phyloP scores from a whole-genome alignment of 192 early-diverging fungal genomes.

The Rhizophlyctis rosea region DNA sequence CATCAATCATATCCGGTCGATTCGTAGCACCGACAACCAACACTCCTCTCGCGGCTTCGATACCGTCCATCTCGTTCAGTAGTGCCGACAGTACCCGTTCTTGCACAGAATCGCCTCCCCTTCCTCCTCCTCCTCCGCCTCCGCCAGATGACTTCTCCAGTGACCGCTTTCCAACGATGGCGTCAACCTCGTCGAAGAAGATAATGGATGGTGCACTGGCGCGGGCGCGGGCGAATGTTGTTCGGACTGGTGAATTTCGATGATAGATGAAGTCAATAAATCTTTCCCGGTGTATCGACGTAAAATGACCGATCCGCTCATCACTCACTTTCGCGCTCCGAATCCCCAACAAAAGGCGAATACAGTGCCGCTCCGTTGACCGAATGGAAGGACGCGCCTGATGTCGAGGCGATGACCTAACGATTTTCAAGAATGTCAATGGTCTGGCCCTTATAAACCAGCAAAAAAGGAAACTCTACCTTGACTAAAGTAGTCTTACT shows the following conservation, averaged over 20 bases:
- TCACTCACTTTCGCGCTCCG: slow-evolving; percentile 67
- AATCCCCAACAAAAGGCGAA: slow-evolving; percentile 81
- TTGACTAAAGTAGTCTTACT: slow-evolving; percentile 95
- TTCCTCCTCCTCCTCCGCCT: slow-evolving; percentile 36
- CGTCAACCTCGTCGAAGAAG: slow-evolving; percentile 97
- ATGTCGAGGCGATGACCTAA: slow-evolving; percentile 73
- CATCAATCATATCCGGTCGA: slow-evolving; percentile 81
- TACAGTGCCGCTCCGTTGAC: slow-evolving; percentile 78
- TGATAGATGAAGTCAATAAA: not conserved
- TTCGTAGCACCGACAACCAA: slow-evolving; percentile 91
- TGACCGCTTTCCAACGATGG: slow-evolving; percentile 86
- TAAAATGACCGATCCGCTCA: too few relatives aligned
- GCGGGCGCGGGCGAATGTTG: slow-evolving; percentile 78
- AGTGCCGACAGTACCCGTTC: slow-evolving; percentile 84
- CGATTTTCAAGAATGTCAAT: slow-evolving; percentile 1
- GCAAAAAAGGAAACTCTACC: slow-evolving; percentile 20
- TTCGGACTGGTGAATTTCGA: slow-evolving; percentile 61
- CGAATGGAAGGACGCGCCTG: slow-evolving; percentile 72
- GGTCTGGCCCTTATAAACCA: not conserved
- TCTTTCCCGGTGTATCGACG: too few relatives aligned
- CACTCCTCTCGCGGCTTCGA: slow-evolving; percentile 78
- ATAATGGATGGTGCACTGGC: slow-evolving; percentile 77
- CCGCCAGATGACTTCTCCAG: slow-evolving; percentile 28
- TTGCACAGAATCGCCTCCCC: slow-evolving; percentile 67
- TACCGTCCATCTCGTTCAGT: slow-evolving; percentile 97